Percentiles rank a stretch among this genome's conserved stretches.
Conservation (phyloP, 2,329 filamentous ascomycete genomes). For the Trichoderma endophyticum region DNA sequence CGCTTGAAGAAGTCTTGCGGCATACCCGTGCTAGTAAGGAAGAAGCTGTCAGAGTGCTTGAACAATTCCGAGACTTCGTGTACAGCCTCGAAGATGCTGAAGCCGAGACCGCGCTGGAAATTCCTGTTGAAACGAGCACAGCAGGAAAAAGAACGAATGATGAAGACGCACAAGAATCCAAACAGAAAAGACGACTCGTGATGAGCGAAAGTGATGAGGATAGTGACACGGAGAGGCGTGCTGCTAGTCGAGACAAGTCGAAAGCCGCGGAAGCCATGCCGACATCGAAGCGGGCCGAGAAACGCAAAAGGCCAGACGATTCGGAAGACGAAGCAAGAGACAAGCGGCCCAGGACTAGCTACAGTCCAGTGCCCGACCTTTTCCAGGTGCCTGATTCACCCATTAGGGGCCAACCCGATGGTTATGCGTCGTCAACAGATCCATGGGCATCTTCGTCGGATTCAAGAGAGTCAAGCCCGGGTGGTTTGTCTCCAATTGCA, state of each 20-base stretch:
- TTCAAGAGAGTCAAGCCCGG: too few relatives aligned
- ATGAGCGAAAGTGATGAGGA: background rate
- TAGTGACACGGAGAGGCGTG: background rate
- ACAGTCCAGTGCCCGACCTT: background rate
- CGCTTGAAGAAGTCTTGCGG: too few relatives aligned
- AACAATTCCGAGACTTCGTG: too few relatives aligned
- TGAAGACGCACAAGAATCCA: background rate
- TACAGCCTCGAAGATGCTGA: too few relatives aligned
- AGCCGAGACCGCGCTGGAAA: background rate
- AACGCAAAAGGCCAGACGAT: background rate
- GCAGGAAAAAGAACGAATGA: background rate
- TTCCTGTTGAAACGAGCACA: background rate
- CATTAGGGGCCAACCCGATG: too few relatives aligned
- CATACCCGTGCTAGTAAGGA: too few relatives aligned
- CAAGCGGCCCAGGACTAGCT: background rate
- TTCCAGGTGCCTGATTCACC: too few relatives aligned
- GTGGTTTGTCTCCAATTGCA: too few relatives aligned
- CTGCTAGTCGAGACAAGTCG: background rate
- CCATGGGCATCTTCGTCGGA: too few relatives aligned
- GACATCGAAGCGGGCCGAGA: background rate
- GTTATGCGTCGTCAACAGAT: too few relatives aligned
- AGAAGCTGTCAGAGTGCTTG: too few relatives aligned
- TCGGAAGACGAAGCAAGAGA: background rate
- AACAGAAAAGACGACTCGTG: background rate
- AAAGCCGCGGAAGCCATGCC: background rate